These are phyloP conservation scores for Euphrasia arctica DNA, from an alignment of 305 asterid species.

Conservation along the genomic window DNA sequence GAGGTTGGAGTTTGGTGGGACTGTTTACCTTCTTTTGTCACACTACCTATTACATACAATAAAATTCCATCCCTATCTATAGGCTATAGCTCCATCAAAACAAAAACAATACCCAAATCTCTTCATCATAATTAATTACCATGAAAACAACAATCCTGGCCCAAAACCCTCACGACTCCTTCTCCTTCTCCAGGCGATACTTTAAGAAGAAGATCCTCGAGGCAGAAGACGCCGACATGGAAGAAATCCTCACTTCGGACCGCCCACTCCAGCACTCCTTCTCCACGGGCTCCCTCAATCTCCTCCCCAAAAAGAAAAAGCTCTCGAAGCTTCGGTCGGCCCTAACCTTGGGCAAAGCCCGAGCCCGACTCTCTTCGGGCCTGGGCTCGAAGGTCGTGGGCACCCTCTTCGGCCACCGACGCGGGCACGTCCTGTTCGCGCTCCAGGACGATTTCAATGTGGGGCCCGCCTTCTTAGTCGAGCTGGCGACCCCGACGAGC, in stretches of 20 bases:
- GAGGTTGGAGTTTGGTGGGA: conserved; percentile 56
- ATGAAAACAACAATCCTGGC: conserved; percentile 66
- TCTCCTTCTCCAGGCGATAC: conserved; percentile 83
- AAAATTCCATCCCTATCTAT: conserved; percentile 11
- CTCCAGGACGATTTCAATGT: conserved; percentile 65
- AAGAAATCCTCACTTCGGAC: conserved; percentile 38
- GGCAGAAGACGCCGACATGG: conserved; percentile 48
- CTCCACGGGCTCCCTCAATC: conserved; percentile 29
- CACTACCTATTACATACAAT: conserved; percentile 4
- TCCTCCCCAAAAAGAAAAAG: conserved; percentile 35
- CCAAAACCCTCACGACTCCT: conserved; percentile 56
- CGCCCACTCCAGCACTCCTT: conserved; percentile 36
- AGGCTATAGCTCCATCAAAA: not conserved
- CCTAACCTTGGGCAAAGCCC: conserved; percentile 37
- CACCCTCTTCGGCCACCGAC: conserved; percentile 77
- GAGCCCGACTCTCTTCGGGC: conserved; percentile 36
- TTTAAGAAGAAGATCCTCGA: conserved; percentile 58
- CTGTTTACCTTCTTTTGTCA: conserved; percentile 67
- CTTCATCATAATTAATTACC: not conserved
- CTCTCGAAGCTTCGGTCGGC: conserved; percentile 58
- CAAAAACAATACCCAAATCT: not conserved
- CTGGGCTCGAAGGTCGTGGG: conserved; percentile 70
- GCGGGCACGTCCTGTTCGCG: conserved; percentile 80
- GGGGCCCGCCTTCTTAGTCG: conserved; percentile 66
- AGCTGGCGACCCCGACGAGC: conserved; percentile 75